Base-by-base conservation (phyloP, 768 basidiomycete species). In the Cantharellus anzutake region DNA sequence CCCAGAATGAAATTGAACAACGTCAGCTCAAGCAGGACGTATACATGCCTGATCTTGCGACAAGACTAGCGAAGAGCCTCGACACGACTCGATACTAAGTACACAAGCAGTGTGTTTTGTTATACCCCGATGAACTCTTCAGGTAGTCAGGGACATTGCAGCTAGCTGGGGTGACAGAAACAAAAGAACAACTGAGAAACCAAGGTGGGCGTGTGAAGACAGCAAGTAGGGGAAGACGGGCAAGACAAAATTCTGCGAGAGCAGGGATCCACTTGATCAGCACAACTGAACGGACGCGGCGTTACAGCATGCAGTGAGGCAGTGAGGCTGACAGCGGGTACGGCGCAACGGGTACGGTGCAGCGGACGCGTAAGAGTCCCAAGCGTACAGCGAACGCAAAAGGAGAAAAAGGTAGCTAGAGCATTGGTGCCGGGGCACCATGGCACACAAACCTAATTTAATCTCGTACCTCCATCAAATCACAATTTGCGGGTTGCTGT, bases 151-250 rank as follows among this genome's bases (percentile, higher is more conserved):
- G 93, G 29, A 86, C 76, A 70, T 93, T 97, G 67, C 83, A n/a
- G 86, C 34, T 72, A 66, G 65, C 78, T 72, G 29, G 93, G 73
- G 41, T 93, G 80, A 72, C 82, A 97, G 7, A 98, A 75, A 3
- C 83, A 87, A 67, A 97, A 73, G 40, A 81, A 75, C 64, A 97
- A 81, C 40, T 76, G 76, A 29, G 20, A 29, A 29, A 29, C 20
- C 20, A 29, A 29, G 20, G 20, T 29, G 20, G 20, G 20, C 0
- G 20, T 29, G 20, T 29, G 20, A 29, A 29, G 20, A 29, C 20
- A 29, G 20, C 20, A 29, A 29, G 20, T 29, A 29, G 20, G 20
- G 20, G 20, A 29, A 29, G 20, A 29, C 20, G 20, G 44, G 44
- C 11, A 29, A 48, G 44, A 48, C 44, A 11, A 48, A 48, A 11